Percentiles rank a stretch among this genome's conserved stretches.
phyloP scores from a whole-genome alignment of 2,329 filamentous ascomycete species.

The Beauveria brongniartii region DNA sequence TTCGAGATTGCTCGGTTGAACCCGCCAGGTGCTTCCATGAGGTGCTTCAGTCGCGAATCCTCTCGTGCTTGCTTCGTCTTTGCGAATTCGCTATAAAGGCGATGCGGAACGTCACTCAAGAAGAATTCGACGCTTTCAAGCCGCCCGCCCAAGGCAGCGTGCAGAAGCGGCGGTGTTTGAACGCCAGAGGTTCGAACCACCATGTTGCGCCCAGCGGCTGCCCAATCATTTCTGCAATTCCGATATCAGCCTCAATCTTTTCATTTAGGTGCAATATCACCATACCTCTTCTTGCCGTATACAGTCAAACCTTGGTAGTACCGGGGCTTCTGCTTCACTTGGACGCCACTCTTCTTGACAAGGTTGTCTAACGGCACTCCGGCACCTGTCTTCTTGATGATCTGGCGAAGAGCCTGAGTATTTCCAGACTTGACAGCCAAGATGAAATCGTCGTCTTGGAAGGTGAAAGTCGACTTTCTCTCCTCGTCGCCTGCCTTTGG shows the following conservation, averaged over 20 bases:
- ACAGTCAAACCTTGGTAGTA: slow-evolving; percentile 74
- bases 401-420: slow-evolving; percentile 49
- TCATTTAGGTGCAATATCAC: neutral
- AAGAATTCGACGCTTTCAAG: slow-evolving; percentile 72
- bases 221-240: slow-evolving; percentile 56
- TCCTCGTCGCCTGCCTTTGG: slow-evolving; percentile 26
- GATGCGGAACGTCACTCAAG: slow-evolving; percentile 59
- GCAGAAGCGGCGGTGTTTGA: slow-evolving; percentile 50
- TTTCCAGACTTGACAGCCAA: slow-evolving; percentile 39
- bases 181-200: slow-evolving; percentile 31
- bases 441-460: slow-evolving; percentile 34
- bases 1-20: slow-evolving; percentile 54
- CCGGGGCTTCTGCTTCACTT: slow-evolving; percentile 54
- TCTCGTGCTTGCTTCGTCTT: slow-evolving; percentile 49
- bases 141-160: slow-evolving; percentile 47
- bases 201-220: slow-evolving; percentile 47
- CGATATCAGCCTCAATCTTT: slow-evolving; percentile 7
- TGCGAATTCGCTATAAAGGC: slow-evolving; percentile 61
- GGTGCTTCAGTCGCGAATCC: slow-evolving; percentile 53
- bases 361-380: slow-evolving; percentile 62
- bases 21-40: slow-evolving; percentile 52
- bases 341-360: slow-evolving; percentile 56
- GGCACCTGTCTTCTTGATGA: slow-evolving; percentile 59
- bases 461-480: slow-evolving; percentile 28
- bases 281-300: slow-evolving; percentile 58